Base-by-base conservation (phyloP, 305 asterid species). In the Ruellia speciosa region DNA sequence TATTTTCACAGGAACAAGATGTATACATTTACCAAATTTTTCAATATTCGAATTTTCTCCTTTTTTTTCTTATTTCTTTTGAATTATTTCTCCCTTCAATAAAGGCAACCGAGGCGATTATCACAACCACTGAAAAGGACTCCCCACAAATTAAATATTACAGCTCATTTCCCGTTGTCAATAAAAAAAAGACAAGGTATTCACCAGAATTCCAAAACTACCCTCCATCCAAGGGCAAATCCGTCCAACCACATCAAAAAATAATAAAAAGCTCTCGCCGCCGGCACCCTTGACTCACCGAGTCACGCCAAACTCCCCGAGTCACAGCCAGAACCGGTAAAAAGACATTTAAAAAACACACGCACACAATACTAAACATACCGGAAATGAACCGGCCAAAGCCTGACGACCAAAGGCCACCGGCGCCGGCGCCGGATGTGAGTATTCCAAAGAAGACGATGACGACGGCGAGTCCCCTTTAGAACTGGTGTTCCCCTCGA, bases 161-260 rank as follows among this genome's bases (percentile, higher is more conserved):
- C 90, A 80, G 82, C 88, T 78, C 81, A 80, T 47, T 46, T 66
- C 64, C 37, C 66, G 65, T 39, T 59, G 63, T 70, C 48, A 37
- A 37, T 37, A 37, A 37, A 37, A 33, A 33, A 37, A 37, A 37
- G 9, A 37, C 9, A 2, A 37, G 12, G 12, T 37, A 37, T 37
- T 1, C 12, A 37, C 41, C 3, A 24, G n/a, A 37, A 37, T 37
- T 37, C 41, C 41, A 37, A 10, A 37, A 37, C 31, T 24, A 24
- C 31, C 31, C 31, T 24, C 31, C 31, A 24, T 24, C 31, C 31
- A 24, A 24, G 41, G 41, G 41, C 41, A 37, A 37, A 37, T 10
- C 12, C 41, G 41, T 37, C 41, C 41, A 37, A 7, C 9, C 11
- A 37, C 1, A 37, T 7, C 41, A 37, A 10, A 10, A 3, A 2